Evolutionary conservation across 352 stramenopile species (phyloP).

Genomic region (Globisporangium abappressorium): DNA sequence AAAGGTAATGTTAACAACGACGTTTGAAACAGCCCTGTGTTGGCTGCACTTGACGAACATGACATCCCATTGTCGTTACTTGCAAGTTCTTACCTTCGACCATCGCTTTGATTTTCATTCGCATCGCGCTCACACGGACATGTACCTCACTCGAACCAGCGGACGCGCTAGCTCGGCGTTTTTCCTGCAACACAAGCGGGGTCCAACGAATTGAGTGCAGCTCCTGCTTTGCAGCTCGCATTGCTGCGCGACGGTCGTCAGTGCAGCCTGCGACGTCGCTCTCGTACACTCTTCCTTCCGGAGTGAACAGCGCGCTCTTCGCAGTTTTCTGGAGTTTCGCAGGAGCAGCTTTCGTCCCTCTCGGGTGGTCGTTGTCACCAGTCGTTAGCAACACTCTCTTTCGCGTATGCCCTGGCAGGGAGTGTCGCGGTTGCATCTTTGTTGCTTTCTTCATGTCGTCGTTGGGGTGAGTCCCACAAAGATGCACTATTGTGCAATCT

Average conservation of each 20-base stretch:
- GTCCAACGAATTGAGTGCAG: neutral
- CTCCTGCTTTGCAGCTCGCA: neutral
- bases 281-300: neutral
- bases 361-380: neutral
- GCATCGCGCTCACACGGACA: conserved; percentile 10
- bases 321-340: neutral
- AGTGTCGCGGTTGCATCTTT: neutral
- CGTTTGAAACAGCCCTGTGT: neutral
- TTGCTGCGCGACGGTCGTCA: neutral
- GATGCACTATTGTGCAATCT: neutral
- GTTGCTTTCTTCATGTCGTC: neutral
- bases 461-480: neutral
- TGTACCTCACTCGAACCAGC: conserved; percentile 15
- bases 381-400: neutral
- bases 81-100: conserved; percentile 15
- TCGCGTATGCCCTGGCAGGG: neutral
- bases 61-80: neutral
- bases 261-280: neutral
- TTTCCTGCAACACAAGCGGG: conserved; percentile 1
- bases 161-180: neutral
- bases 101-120: conserved; percentile 19
- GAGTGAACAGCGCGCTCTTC: conserved; percentile 4
- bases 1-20: neutral
- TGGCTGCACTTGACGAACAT: neutral
- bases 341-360: neutral